Conservation (phyloP, 2,329 filamentous ascomycete species). For the Elsinoe arachidis region DNA sequence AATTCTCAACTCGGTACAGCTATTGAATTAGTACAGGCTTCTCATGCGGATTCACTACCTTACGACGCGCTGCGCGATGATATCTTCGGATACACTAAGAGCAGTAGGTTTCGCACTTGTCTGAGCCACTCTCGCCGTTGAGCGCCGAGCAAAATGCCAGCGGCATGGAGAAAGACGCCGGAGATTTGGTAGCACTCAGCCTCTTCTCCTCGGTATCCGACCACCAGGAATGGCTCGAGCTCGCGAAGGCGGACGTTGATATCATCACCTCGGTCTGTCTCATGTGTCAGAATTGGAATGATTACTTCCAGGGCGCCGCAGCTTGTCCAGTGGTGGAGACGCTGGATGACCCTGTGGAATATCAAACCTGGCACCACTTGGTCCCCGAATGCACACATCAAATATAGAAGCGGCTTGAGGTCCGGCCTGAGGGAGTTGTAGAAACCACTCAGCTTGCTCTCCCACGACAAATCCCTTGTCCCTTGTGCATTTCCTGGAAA, state of each 20-base stretch:
- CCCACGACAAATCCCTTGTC: neutral
- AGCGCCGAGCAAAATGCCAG: neutral
- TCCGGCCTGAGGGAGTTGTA: neutral
- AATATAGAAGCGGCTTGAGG: neutral
- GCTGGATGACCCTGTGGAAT: neutral
- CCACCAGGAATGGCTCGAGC: neutral
- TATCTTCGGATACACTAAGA: neutral
- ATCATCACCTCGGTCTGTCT: neutral
- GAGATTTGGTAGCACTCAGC: neutral
- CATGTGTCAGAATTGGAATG: neutral
- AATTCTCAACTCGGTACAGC: neutral
- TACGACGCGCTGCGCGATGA: neutral
- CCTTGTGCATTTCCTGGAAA: neutral
- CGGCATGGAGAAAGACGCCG: neutral
- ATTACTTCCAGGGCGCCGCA: neutral
- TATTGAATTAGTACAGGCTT: neutral
- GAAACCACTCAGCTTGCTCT: neutral
- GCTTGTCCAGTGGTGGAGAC: neutral
- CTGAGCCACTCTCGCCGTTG: neutral
- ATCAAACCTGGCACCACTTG: neutral
- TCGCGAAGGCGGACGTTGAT: neutral
- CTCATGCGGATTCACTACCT: neutral
- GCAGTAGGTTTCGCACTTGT: neutral
- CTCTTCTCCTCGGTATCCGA: neutral
- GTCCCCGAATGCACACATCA: neutral